Evolutionary conservation across 148 eudicot genomes (phyloP), one percentile per base, ranked within the genome.

Genomic region (Cornus controversa): DNA sequence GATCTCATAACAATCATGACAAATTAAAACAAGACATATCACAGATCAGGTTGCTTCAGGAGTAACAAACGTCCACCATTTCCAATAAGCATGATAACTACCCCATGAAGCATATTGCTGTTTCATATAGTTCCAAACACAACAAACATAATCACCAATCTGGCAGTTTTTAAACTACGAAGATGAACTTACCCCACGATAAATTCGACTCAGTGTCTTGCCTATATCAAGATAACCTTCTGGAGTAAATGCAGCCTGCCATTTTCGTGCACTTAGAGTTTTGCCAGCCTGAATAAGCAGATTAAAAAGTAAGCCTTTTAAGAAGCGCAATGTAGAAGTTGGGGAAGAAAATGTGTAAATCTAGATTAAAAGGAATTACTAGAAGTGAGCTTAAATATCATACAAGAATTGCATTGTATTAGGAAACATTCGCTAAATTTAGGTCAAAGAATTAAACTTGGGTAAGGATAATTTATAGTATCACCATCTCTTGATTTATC

Each of bases 201-300:
- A 87, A 47, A 94, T 92, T 71, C 98, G 86, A 83, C 88, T 63
- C 26, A 94, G 91, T 26, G 92, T 94, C 87, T 92, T 90, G 84
- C 92, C 87, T 78, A 94, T 89, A 82, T 94, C 90, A 69, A 94
- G 97, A 80, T 83, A 67, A 70, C 98, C 98, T 78, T 94, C 98
- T n/a, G 86, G 80, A 67, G 87, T 80, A 83, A 94, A 92, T 78
- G 93, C 87, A 79, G 98, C 83, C 65, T 88, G 86, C 98, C 98
- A 93, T 75, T 91, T 93, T 71, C 98, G 88, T 40, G 58, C 88
- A 79, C 98, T 93, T 70, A 93, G 84, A 13, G 96, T 91, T 83
- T 88, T 93, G 31, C 98, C 98, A 71, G 90, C 89, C 98, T 94
- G 85, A 34, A 77, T 67, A 66, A 65, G 62, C 18, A 75, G 37